phyloP scores from a whole-genome alignment of 768 basidiomycete species.

The Pisolithus marmoratus region DNA sequence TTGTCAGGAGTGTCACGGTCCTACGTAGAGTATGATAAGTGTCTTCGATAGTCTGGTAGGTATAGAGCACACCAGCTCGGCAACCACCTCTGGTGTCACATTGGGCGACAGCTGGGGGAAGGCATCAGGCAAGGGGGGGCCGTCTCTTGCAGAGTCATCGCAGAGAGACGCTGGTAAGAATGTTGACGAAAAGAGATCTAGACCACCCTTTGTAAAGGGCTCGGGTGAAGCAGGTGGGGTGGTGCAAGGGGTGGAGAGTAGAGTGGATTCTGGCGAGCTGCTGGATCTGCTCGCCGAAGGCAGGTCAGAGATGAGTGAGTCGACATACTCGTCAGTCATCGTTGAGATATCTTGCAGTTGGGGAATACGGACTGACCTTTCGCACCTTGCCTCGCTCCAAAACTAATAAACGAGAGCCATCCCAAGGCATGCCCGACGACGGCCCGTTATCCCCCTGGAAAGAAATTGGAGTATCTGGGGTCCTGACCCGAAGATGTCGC shows the following conservation, averaged over 20 bases:
- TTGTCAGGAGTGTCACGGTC: constrained; percentile 35
- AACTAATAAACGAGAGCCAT: too few species aligned
- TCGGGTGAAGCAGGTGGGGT: constrained; percentile 3
- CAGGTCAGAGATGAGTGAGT: constrained; percentile 4
- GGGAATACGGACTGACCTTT: too few species aligned
- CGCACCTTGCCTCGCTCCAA: too few species aligned
- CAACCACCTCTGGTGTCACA: constrained; percentile 13
- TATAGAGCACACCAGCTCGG: constrained; percentile 17
- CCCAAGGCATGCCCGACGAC: too few species aligned
- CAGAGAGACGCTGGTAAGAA: constrained; percentile 14
- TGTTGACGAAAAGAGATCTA: constrained; percentile 8
- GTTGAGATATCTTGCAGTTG: not conserved
- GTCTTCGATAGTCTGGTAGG: not conserved
- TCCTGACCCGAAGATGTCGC: not conserved
- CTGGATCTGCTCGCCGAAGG: not conserved
- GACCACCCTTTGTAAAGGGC: too few species aligned
- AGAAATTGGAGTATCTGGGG: not conserved
- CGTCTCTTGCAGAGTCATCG: constrained; percentile 15
- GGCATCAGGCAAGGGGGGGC: constrained; percentile 12
- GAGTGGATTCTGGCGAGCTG: constrained; percentile 4
- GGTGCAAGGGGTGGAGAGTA: constrained; percentile 10
- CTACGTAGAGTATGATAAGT: constrained; percentile 6
- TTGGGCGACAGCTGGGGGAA: constrained; percentile 22
- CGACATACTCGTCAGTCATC: constrained; percentile 1
- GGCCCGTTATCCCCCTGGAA: too few species aligned